These are phyloP conservation scores for Aspergillus spinulosporus DNA, from an alignment of 2,329 filamentous ascomycete genomes.

Conservation along the genomic window DNA sequence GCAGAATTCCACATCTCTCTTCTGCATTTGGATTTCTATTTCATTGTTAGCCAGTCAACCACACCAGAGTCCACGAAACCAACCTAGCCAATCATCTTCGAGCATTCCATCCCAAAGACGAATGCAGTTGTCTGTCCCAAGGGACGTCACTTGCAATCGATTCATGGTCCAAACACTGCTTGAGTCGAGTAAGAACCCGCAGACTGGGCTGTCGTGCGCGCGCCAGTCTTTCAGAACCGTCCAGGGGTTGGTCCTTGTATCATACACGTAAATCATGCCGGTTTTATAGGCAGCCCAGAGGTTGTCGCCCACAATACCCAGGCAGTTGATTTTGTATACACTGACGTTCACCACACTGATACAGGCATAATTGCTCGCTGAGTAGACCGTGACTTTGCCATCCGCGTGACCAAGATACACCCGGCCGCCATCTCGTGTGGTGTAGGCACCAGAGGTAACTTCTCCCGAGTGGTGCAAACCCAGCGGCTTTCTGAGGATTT, in stretches of 20 bases:
- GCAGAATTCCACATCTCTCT: constrained; percentile 78
- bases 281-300: constrained; percentile 96
- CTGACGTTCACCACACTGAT: constrained; percentile 81
- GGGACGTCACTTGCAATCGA: constrained; percentile 77
- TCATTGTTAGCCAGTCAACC: constrained; percentile 21
- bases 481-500: constrained; percentile 71
- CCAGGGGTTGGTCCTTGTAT: constrained; percentile 81
- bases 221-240: constrained; percentile 90
- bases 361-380: constrained; percentile 71
- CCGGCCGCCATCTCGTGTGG: constrained; percentile 72
- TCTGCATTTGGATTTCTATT: constrained; percentile 78
- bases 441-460: constrained; percentile 76
- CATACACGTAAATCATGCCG: constrained; percentile 90
- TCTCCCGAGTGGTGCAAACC: constrained; percentile 74
- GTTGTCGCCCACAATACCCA: constrained; percentile 76
- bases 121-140: constrained; percentile 83
- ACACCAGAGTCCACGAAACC: constrained; percentile 21
- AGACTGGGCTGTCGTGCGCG: constrained; percentile 80
- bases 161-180: constrained; percentile 84
- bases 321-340: constrained; percentile 89
- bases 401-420: constrained; percentile 91
- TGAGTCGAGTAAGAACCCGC: constrained; percentile 73
- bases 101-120: constrained; percentile 89
- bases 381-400: constrained; percentile 94
- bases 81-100: constrained; percentile 87